Evolutionary conservation across 371 early-diverging fungal species (phyloP).

Genomic region (Zychaea mexicana): DNA sequence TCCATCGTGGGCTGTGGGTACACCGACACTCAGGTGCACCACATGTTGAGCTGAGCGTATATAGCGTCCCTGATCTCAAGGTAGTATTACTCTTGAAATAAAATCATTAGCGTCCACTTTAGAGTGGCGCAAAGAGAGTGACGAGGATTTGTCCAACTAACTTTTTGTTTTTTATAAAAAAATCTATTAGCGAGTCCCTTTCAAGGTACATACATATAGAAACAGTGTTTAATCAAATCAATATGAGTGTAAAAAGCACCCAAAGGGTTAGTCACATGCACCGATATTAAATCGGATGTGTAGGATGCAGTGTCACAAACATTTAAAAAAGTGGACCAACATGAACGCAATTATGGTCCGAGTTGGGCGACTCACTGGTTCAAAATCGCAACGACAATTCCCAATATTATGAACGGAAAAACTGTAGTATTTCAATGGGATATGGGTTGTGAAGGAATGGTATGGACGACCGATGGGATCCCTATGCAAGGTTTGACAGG

Average conservation of each 20-base stretch:
- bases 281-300: too few relatives aligned
- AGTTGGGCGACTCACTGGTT: slow-evolving; percentile 93
- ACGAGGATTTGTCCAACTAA: too few relatives aligned
- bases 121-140: too few relatives aligned
- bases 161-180: not conserved
- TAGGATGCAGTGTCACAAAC: slow-evolving; percentile 45
- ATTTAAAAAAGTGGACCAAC: slow-evolving; percentile 30
- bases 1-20: slow-evolving; percentile 41
- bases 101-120: too few relatives aligned
- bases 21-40: slow-evolving; percentile 30
- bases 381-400: slow-evolving; percentile 65
- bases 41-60: slow-evolving; percentile 52
- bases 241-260: too few relatives aligned
- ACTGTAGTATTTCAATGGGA: slow-evolving; percentile 82
- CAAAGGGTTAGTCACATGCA: not conserved
- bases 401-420: slow-evolving; percentile 64
- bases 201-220: slow-evolving; percentile 27
- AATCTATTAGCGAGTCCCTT: slow-evolving; percentile 37
- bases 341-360: slow-evolving; percentile 41
- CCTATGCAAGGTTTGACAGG: slow-evolving; percentile 92
- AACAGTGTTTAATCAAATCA: too few relatives aligned
- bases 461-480: slow-evolving; percentile 84
- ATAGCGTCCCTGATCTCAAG: slow-evolving; percentile 79
- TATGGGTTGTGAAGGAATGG: slow-evolving; percentile 83
- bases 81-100: slow-evolving; percentile 17